phyloP scores from a whole-genome alignment of 2,329 filamentous ascomycete species.

The Fusarium camptoceras region DNA sequence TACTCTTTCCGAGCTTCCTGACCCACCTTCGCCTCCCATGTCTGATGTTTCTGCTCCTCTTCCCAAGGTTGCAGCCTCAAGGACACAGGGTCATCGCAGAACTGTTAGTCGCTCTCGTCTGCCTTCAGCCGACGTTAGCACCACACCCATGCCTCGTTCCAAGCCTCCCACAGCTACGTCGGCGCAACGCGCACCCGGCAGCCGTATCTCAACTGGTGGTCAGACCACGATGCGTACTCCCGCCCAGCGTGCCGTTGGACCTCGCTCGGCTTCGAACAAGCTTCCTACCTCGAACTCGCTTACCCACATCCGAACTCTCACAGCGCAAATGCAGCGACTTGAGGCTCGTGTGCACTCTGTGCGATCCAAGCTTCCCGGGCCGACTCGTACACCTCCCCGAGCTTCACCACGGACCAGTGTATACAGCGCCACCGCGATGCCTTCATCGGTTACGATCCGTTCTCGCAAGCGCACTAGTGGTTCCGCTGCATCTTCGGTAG shows the following conservation, averaged over 20 bases:
- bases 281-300: conserved; percentile 76
- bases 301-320: conserved; percentile 91
- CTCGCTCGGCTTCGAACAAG: conserved; percentile 63
- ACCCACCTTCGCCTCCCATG: conserved; percentile 92
- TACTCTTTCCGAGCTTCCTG: conserved; percentile 74
- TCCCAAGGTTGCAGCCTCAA: conserved; percentile 59
- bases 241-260: conserved; percentile 63
- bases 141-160: conserved; percentile 69
- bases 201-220: conserved; percentile 59
- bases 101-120: conserved; percentile 56
- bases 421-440: conserved; percentile 57
- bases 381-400: conserved; percentile 80
- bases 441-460: conserved; percentile 72
- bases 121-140: conserved; percentile 65
- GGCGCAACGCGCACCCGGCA: conserved; percentile 49
- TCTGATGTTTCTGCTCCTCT: conserved; percentile 81
- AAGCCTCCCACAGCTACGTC: conserved; percentile 54
- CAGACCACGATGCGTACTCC: conserved; percentile 63
- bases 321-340: conserved; percentile 96
- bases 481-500: conserved; percentile 62
- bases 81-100: conserved; percentile 51
- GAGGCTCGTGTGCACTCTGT: conserved; percentile 93
- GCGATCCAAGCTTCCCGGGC: conserved; percentile 89
- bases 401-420: conserved; percentile 75
- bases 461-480: conserved; percentile 76